Evolutionary conservation across 2,329 filamentous ascomycete species (phyloP), one percentile per base, ranked within the genome.

Genomic region (Aurifilum marmelostoma): DNA sequence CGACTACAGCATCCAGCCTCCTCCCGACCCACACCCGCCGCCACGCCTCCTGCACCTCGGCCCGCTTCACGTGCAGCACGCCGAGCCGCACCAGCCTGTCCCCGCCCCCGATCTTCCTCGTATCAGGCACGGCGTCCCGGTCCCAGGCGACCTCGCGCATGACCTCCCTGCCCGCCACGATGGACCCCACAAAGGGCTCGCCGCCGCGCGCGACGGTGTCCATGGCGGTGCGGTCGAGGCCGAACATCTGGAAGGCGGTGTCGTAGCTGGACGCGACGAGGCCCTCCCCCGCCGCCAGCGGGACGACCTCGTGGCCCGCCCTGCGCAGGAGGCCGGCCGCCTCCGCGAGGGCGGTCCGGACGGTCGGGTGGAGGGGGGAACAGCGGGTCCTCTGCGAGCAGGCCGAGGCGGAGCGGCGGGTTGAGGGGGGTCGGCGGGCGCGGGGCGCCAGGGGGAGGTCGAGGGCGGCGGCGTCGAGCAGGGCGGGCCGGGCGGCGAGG

Each of bases 351-450:
- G 65, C 54, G 12, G 58, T 59, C 47, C 59, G 67, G 7, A 73
- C 67, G 2, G 70, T 65, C 8, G 69, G 71, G 24, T 73, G 70
- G 2, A 70, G 47, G 4, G n/a, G 69, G 71, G 41, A 71, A 71
- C 1, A 71, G 34, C 0, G 71, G 69, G 29, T 73, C 72, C 43
- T 71, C 71, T 5, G 69, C 65, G 6, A 73, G 50, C 11, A 73
- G 56, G 3, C 72, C 72, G 32, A 73, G 59, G 7, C 69, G 66
- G 4, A 66, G 66, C 14, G 71, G 63, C 47, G 4, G 34, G 34
- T 67, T 0, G 52, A 7, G 52, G 39, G 12, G 56, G 11, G 0
- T 18, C 34, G 24, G 37, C 63, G 18, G 59, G 21, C 56, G 37
- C 34, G 2, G 18, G 16, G 4, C 34, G 4, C 34, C 34, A 71